These are phyloP conservation scores for Trypanosoma vivax DNA, from an alignment of 208 protist genomes.

Conservation along the genomic window DNA sequence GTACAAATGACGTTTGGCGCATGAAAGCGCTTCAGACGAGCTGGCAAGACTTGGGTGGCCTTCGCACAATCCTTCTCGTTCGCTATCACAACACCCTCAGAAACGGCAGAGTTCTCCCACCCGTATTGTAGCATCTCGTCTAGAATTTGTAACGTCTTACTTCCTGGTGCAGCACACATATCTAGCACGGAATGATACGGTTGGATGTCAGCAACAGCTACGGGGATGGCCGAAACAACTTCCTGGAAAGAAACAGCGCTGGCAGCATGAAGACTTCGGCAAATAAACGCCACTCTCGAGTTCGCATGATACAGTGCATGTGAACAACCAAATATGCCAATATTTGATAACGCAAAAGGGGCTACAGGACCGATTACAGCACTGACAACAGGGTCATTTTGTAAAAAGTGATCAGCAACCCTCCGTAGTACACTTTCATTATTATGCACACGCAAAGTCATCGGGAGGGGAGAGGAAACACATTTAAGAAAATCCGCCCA, in stretches of 20 bases:
- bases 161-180: conserved; percentile 89
- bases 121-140: conserved; percentile 71
- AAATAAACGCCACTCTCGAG: conserved; percentile 55
- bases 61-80: conserved; percentile 91
- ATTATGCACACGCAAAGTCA: conserved; percentile 79
- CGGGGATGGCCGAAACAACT: conserved; percentile 79
- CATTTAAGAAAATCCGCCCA: conserved; percentile 55
- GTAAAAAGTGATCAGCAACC: conserved; percentile 40
- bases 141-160: conserved; percentile 85
- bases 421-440: conserved; percentile 42
- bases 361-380: conserved; percentile 32
- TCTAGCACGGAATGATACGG: conserved; percentile 82
- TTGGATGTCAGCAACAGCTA: conserved; percentile 63
- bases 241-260: conserved; percentile 87
- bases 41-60: conserved; percentile 89
- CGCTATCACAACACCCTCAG: conserved; percentile 63
- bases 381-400: conserved; percentile 18
- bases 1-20: conserved; percentile 78
- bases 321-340: conserved; percentile 61
- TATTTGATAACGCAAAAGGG: conserved; percentile 18
- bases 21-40: conserved; percentile 86
- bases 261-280: conserved; percentile 78
- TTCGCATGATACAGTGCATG: conserved; percentile 73
- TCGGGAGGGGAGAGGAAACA: conserved; percentile 66
- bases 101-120: conserved; percentile 15